phyloP scores from a whole-genome alignment of 2,329 filamentous ascomycete species.

The Colletotrichum tropicale region DNA sequence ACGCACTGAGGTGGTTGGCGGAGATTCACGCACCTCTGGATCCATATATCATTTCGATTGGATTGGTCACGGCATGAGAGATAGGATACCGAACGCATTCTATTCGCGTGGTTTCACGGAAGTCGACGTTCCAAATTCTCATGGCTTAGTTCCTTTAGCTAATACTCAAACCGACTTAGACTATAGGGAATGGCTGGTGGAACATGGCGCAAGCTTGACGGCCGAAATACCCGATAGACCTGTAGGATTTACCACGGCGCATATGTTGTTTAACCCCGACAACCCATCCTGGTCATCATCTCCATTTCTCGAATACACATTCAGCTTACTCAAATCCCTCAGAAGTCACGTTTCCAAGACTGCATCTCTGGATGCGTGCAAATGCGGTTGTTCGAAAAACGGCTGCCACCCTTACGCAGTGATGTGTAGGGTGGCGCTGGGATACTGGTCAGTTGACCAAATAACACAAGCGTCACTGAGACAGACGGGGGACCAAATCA shows the following conservation, averaged over 20 bases:
- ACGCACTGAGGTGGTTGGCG: fast-evolving
- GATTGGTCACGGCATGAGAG: fast-evolving
- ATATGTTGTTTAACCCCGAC: neutral
- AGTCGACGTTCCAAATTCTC: neutral
- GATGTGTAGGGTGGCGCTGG: neutral
- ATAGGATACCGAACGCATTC: neutral
- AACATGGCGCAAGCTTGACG: neutral
- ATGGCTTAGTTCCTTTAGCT: neutral
- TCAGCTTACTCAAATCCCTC: neutral
- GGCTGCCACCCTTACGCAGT: neutral
- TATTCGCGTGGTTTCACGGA: neutral
- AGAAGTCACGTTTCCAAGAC: neutral
- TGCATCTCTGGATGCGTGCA: neutral
- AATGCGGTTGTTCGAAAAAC: neutral
- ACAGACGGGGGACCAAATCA: neutral
- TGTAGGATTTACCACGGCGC: neutral
- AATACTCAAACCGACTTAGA: fast-evolving
- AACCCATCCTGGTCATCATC: too few relatives aligned
- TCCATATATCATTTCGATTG: neutral
- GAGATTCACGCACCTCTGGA: neutral
- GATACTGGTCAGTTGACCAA: neutral
- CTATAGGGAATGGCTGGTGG: neutral
- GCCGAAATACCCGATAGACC: neutral
- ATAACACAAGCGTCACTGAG: neutral
- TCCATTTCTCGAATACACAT: neutral